Conservation (phyloP, 441 rosid species). For the Bruguiera hainesii region DNA sequence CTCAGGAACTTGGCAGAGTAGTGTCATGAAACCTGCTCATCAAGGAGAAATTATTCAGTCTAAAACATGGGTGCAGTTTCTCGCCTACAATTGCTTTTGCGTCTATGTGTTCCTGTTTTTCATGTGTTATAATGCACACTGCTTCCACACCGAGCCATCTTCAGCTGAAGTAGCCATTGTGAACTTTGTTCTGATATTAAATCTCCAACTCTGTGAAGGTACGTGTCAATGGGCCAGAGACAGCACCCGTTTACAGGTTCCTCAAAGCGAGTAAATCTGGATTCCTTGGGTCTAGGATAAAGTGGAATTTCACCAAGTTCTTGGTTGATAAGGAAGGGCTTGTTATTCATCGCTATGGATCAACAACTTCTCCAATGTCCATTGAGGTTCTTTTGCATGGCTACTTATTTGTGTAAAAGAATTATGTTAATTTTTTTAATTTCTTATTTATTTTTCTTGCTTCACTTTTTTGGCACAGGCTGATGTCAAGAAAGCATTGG, state of each 20-base stretch:
- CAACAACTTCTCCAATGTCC: slow-evolving; percentile 65
- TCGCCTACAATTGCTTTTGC: background rate
- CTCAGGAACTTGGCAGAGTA: no score
- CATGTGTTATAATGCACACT: background rate
- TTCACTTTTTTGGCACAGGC: slow-evolving; percentile 34
- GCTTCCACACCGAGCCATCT: background rate
- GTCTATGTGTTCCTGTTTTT: background rate
- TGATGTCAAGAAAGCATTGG: slow-evolving; percentile 75
- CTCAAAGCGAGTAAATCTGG: slow-evolving; percentile 77
- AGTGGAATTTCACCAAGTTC: slow-evolving; percentile 95
- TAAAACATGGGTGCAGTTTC: no score
- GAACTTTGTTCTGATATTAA: background rate
- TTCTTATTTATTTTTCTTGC: slow-evolving; percentile 2
- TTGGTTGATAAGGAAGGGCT: slow-evolving; percentile 67
- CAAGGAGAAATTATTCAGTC: no score
- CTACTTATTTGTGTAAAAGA: background rate
- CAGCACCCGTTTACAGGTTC: slow-evolving; percentile 76
- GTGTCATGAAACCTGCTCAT: no score
- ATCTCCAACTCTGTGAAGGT: slow-evolving; percentile 40
- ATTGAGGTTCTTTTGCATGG: slow-evolving; percentile 50
- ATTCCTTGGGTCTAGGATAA: slow-evolving; percentile 62
- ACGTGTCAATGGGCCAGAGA: slow-evolving; percentile 75
- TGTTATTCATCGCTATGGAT: slow-evolving; percentile 64
- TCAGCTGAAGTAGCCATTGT: background rate
- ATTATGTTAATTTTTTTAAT: no score